Evolutionary conservation across 352 stramenopile genomes (phyloP).

Genomic region (Phytophthora melonis): DNA sequence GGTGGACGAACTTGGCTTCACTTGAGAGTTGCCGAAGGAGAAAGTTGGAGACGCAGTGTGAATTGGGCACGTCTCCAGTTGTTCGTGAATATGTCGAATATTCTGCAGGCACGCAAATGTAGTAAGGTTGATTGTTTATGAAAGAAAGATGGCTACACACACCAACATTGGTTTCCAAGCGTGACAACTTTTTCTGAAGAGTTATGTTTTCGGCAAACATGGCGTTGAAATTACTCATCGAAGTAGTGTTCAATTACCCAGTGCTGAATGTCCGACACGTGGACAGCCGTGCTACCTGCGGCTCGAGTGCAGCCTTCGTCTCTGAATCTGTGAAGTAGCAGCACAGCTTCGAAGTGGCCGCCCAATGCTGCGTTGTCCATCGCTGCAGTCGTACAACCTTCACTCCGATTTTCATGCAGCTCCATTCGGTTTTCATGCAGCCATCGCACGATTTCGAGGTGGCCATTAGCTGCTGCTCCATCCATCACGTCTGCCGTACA

Average conservation of each 20-base stretch:
- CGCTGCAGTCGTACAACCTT: constrained; percentile 28
- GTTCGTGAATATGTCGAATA: too few species aligned
- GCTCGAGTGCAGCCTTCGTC: constrained; percentile 18
- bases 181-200: too few species aligned
- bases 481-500: constrained; percentile 1
- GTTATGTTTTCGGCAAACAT: too few species aligned
- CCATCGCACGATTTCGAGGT: constrained; percentile 16
- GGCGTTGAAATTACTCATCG: too few species aligned
- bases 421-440: constrained; percentile 46
- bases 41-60: neutral
- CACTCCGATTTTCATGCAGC: constrained; percentile 18
- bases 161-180: too few species aligned
- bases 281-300: too few species aligned
- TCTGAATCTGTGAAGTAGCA: constrained; percentile 6
- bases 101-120: too few species aligned
- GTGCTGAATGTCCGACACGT: too few species aligned
- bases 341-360: constrained; percentile 18
- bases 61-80: neutral
- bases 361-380: constrained; percentile 3
- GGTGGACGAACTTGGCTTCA: neutral
- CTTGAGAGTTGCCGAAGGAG: neutral
- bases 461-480: constrained; percentile 2
- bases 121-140: too few species aligned
- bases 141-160: too few species aligned
- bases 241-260: too few species aligned